phyloP scores from a whole-genome alignment of 2,329 filamentous ascomycete species.

The Trematosphaeria pertusa region DNA sequence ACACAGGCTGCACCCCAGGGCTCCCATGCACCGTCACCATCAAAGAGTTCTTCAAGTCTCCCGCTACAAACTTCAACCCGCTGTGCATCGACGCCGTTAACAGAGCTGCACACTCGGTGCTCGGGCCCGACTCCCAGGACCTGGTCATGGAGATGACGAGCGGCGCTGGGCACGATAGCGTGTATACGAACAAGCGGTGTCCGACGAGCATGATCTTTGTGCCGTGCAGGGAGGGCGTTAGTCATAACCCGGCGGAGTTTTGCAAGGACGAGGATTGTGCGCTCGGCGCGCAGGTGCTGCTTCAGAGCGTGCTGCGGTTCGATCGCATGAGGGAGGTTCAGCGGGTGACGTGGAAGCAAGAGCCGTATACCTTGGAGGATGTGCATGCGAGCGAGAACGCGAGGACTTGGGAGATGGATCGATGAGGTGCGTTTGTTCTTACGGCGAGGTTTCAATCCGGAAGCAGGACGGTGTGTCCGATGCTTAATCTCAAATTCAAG shows the following conservation, averaged over 20 bases:
- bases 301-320: constrained; percentile 59
- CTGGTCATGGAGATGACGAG: constrained; percentile 67
- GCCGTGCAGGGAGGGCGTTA: constrained; percentile 56
- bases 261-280: constrained; percentile 55
- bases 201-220: constrained; percentile 59
- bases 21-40: constrained; percentile 64
- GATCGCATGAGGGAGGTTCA: constrained; percentile 53
- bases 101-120: constrained; percentile 66
- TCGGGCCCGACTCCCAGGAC: constrained; percentile 54
- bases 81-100: constrained; percentile 72
- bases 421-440: too few relatives aligned
- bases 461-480: too few relatives aligned
- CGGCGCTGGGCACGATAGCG: constrained; percentile 69
- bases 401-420: too few relatives aligned
- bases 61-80: constrained; percentile 65
- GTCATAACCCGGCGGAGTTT: constrained; percentile 57
- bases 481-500: too few relatives aligned
- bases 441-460: too few relatives aligned
- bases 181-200: constrained; percentile 53
- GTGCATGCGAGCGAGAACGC: too few relatives aligned
- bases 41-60: constrained; percentile 66
- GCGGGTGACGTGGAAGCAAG: constrained; percentile 40
- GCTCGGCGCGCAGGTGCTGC: constrained; percentile 56
- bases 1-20: constrained; percentile 53
- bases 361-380: constrained; percentile 36